Base-by-base conservation (phyloP, 352 stramenopile species). In the Blastocystis sp. region DNA sequence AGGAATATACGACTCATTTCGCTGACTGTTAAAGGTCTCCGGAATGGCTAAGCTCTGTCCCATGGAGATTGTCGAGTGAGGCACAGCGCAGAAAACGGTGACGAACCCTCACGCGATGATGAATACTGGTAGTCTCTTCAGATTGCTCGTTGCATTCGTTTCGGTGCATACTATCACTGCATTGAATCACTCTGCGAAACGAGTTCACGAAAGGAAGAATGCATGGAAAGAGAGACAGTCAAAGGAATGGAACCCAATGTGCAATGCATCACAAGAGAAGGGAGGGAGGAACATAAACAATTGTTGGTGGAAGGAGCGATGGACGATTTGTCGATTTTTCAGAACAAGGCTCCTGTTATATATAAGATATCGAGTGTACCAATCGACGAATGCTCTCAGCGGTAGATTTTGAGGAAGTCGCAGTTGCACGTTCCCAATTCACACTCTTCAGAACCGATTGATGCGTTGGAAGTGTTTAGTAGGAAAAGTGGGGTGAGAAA, bases 391-490 rank as follows among this genome's bases (percentile, higher is more conserved):
- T 11, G 1, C 2, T 53, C 2, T 78, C 11, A 53, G 45, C 5
- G 23, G 38, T 76, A 88, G 78, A 77, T 79, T 34, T 34, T 7
- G 21, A 40, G 78, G 34, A 17, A 71, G 19, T 66, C 64, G 17
- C 10, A 53, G 19, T 61, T 88, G 4, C 62, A 77, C 43, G n/a
- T 69, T 76, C 64, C 64, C 10, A 62, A 28, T 3, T n/a, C 23
- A 66, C 89, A 93, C 17, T 89, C 86, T n/a, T 86, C 91, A 1
- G 93, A 95, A 69, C 91, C 92, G 59, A 95, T 95, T 84, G 93
- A 95, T 76, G 66, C 91, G 11, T 91, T 94, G 45, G 93, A 95
- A 90, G 89, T 95, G 45, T 95, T 94, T 89, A 91, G 93, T 95
- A 89, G 80, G 92, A 5, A 1, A 11, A 56, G 43, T 5, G 7